A percentile compares a stretch with the other conserved stretches of the same genome.
Conservation (phyloP, 331 rosid species). For the Quercus phellos region DNA sequence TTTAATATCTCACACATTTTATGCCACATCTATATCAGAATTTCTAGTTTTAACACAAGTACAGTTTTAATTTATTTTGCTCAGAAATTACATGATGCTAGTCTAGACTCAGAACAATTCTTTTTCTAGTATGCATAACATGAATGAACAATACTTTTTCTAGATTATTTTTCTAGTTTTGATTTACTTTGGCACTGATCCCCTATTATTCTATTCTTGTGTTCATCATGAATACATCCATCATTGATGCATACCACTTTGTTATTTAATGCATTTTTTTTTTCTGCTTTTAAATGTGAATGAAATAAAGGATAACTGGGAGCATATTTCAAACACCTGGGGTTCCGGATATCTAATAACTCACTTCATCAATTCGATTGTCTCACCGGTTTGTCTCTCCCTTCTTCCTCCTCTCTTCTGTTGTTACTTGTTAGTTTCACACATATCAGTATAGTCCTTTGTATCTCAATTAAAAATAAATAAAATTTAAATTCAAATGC, state of each 20-base stretch:
- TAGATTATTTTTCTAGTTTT: background rate
- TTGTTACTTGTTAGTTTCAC: constrained; percentile 5
- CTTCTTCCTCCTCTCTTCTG: background rate
- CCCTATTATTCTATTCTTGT: background rate
- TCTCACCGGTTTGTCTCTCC: constrained; percentile 69
- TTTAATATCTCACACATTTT: background rate
- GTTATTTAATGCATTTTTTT: background rate
- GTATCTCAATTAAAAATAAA: background rate
- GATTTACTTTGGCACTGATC: background rate
- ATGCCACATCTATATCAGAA: background rate
- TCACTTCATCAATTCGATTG: constrained; percentile 60
- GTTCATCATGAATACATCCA: no score
- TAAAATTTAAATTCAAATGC: background rate
- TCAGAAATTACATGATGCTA: background rate
- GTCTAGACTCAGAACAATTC: background rate
- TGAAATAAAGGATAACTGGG: constrained; percentile 63
- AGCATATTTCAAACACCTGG: constrained; percentile 45
- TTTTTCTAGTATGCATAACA: background rate
- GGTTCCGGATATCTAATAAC: constrained; percentile 73
- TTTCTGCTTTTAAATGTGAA: background rate
- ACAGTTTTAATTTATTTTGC: background rate
- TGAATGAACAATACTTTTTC: background rate
- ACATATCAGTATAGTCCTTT: background rate
- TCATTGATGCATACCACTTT: background rate
- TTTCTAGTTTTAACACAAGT: no score